Percentiles rank a stretch among this genome's conserved stretches.
Evolutionary conservation across 306 rosid genomes (phyloP).

Genomic region (Glycyrrhiza uralensis): DNA sequence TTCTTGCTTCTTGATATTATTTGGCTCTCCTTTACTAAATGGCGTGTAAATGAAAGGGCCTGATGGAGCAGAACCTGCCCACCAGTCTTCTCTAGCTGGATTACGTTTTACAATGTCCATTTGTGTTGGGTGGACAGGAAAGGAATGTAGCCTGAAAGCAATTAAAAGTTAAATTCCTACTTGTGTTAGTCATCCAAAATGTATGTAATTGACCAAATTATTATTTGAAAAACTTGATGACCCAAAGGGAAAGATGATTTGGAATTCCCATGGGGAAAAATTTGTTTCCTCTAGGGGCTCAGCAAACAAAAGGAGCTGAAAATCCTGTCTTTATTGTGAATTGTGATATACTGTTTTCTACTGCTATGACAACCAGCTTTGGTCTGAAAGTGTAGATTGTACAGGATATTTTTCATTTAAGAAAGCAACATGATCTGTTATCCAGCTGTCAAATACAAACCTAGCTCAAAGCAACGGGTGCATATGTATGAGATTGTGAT

Average conservation of each 20-base stretch:
- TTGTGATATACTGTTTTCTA: neutral
- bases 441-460: neutral
- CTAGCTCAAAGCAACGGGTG: neutral
- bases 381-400: neutral
- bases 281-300: neutral
- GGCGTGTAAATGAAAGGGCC: slow-evolving; percentile 99
- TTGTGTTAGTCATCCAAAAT: slow-evolving; percentile 21
- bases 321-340: slow-evolving; percentile 1
- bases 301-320: slow-evolving; percentile 3
- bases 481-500: neutral
- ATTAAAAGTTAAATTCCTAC: slow-evolving; percentile 8
- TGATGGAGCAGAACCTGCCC: slow-evolving; percentile 91
- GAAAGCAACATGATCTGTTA: neutral
- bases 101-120: slow-evolving; percentile 91
- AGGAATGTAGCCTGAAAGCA: slow-evolving; percentile 74
- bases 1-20: slow-evolving; percentile 68
- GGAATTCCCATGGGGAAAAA: slow-evolving; percentile 9
- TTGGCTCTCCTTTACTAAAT: slow-evolving; percentile 90
- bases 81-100: slow-evolving; percentile 92
- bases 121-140: slow-evolving; percentile 83
- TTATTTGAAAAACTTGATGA: slow-evolving; percentile 11
- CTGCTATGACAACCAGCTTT: neutral
- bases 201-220: neutral
- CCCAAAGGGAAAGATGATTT: neutral
- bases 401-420: neutral